Base-by-base conservation (phyloP, 1,139 yeast genomes). In the Diutina sp. region DNA sequence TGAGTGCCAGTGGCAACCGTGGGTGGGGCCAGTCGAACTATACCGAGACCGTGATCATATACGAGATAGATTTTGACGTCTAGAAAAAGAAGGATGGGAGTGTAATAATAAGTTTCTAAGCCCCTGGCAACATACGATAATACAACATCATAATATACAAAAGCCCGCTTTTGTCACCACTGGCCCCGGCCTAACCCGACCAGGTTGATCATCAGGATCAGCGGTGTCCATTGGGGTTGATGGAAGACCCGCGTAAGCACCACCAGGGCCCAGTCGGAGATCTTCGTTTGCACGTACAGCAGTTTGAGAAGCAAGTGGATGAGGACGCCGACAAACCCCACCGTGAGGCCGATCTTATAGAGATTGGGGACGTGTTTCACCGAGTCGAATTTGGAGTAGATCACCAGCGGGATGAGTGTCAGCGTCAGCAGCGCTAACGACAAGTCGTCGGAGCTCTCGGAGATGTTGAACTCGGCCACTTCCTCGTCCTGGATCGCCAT, bases 1-100 rank as follows among this genome's bases (percentile, higher is more conserved):
- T 91, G 14, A 86, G 96, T 65, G 85, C 98, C 0, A 87, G 96
- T 69, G 99, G 99, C 7, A 89, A 87, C 62, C 79, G 98, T 65
- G 99, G 99, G 4, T 91, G 97, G 97, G 80, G 80, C 0, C 93
- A 87, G 64, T 88, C 96, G 2, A 72, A 75, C 44, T 80, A 84
- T 50, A 87, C 95, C 0, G 99, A 93, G 60, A 80, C 85, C 35
- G 87, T 88, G 7, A 77, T 90, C 63, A 76, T 90, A 50, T 91
- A 90, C 67, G 96, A 90, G 66, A 84, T 91, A 50, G 79, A 76
- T 57, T 71, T 70, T 60, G 73, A 67, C 55, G 63, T 47, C 12
- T 28, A 48, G 29, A 9, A 12, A 12, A 25, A 11, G n/a, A 9
- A 18, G 47, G 30, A 51, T 50, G 54, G 14, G 45, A 50, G 50